A percentile compares a stretch with the other conserved stretches of the same genome.
Conservation (phyloP, 768 basidiomycete genomes). For the Auriscalpium orientale region DNA sequence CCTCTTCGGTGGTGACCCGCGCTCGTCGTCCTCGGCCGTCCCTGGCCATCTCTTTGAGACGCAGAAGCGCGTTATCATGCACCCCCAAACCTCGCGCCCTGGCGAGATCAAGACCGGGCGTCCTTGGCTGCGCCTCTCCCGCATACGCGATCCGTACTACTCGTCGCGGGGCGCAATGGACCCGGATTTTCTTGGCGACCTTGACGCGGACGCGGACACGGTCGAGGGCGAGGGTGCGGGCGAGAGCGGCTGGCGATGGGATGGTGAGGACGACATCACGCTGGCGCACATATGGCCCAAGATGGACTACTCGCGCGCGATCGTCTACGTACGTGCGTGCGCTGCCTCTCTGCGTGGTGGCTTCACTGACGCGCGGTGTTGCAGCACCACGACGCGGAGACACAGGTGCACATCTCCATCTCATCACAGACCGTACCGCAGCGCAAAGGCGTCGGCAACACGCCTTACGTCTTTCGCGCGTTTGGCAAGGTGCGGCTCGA, state of each 20-base stretch:
- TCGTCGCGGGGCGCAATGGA: constrained; percentile 21
- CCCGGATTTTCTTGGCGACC: constrained; percentile 8
- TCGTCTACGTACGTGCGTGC: constrained; percentile 50
- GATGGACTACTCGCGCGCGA: constrained; percentile 33
- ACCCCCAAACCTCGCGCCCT: constrained; percentile 27
- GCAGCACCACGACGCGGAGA: constrained; percentile 46
- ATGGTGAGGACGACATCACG: constrained; percentile 60
- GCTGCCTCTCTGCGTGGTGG: neutral
- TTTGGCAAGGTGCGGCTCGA: constrained; percentile 18
- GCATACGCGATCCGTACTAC: constrained; percentile 23
- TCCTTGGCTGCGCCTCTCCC: constrained; percentile 21
- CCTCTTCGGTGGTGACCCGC: constrained; percentile 36
- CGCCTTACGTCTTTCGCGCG: constrained; percentile 53
- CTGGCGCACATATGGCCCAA: constrained; percentile 50
- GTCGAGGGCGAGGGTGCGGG: constrained; percentile 8
- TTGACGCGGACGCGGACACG: constrained; percentile 5
- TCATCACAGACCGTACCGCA: constrained; percentile 44
- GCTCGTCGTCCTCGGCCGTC: constrained; percentile 6
- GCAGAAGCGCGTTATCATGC: constrained; percentile 38
- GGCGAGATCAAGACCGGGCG: constrained; percentile 42
- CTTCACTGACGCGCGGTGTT: neutral
- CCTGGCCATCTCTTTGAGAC: constrained; percentile 58
- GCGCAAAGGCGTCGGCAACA: constrained; percentile 53
- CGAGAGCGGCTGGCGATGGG: constrained; percentile 57
- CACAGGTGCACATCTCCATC: constrained; percentile 56